Base-by-base conservation (phyloP, 2,329 filamentous ascomycete genomes). In the Fusarium oxysporum region DNA sequence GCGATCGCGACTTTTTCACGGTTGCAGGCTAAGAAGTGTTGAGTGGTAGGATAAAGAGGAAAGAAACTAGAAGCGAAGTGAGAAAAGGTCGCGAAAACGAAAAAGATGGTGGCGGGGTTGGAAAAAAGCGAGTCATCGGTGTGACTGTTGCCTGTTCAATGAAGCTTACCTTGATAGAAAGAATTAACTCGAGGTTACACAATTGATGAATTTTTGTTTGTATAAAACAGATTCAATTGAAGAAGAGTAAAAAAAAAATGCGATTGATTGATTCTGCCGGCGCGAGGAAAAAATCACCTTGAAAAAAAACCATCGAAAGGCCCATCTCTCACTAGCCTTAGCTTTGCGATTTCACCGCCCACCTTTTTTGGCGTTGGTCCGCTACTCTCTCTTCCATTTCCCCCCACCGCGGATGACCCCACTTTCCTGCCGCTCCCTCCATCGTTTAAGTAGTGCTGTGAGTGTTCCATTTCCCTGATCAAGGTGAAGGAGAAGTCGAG, bases 331-430 rank as follows among this genome's bases (percentile, higher is more conserved):
- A 37, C 48, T 61, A 61, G 48, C 16, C 51, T 41, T 73, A 73
- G 70, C 68, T 69, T 72, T 77, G 72, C 76, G 76, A 78, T 77
- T 78, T 78, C 76, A 78, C 76, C 76, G 76, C 76, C 75, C 76
- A 47, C 76, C 73, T 66, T 61, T 72, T 77, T 57, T 70, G 72
- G 73, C 64, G 54, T n/a, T 72, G 63, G 68, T 55, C 55, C 59
- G 64, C 45, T 57, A 35, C 14, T 14, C 47, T 43, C 16, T 25
- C 17, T 19, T 23, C 25, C 32, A 40, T 25, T 28, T 30, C 38
- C 70, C 65, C 70, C 71, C 71, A 71, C 71, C 38, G n/a, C 56
- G 68, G 62, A 62, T 63, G 62, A 64, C 71, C 71, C 71, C 71
- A 73, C 71, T 74, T 68, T 56, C 67, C 47, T 74, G 37, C 47